Evolutionary conservation across 2,329 filamentous ascomycete species (phyloP), one percentile per base, ranked within the genome.

Genomic region (Ophiostoma pallidulum): DNA sequence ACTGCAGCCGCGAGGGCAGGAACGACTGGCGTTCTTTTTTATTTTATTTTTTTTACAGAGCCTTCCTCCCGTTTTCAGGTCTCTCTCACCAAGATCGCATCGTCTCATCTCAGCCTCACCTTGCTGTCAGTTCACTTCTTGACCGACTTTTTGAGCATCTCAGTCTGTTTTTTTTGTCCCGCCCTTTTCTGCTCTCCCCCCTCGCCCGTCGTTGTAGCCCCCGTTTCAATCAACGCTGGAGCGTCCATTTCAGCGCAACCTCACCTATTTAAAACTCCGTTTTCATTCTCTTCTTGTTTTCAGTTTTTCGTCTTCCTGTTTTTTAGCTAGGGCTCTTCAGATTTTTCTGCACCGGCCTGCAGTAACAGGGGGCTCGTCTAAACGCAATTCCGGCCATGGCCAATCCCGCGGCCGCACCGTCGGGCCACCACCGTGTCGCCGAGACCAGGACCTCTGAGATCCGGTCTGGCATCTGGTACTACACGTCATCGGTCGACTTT

Each of bases 381-480:
- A n/a, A n/a, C 18, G 1, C 20, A 31, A 19, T 29, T 9, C 5
- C 29, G 9, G 26, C 12, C 22, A 51, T 53, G 53, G 47, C 51
- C 20, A 48, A 49, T 33, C 41, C 43, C 20, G 42, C 45, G 3
- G 37, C 20, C 2, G 18, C 13, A 13, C 45, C 47, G 3, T 36
- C 48, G 3, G 51, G 52, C 31, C 52, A 52, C 31, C 51, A 62
- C 49, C 47, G 60, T 46, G 57, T 60, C 4, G 51, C 53, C 12
- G 58, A 63, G 36, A 61, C 62, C 7, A 48, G 49, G 22, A 58
- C 56, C 37, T 56, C 59, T 5, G 63, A 66, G 52, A 61, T 62
- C 50, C 57, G 51, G 22, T 56, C 71, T n/a, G 69, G 69, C 35
- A 71, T 72, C 42, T 53, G 64, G 14, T 61, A 70, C 50, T 66